A percentile compares a stretch with the other conserved stretches of the same genome.
Conservation (phyloP, 495 filamentous ascomycete genomes). For the Aspergillus egyptiacus region DNA sequence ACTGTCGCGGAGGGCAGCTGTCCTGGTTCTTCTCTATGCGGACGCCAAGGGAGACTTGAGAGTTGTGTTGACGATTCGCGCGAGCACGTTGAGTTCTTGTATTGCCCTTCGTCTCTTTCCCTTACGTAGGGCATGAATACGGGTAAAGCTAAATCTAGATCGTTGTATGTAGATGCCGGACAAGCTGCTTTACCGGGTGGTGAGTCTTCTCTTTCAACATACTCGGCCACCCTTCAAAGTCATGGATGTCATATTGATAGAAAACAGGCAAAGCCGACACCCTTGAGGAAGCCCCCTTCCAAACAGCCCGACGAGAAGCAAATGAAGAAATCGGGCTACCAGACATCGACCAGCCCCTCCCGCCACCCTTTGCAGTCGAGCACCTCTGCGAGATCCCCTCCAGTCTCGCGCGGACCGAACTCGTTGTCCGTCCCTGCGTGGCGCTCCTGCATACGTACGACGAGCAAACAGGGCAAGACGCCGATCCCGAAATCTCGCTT, state of each 20-base stretch:
- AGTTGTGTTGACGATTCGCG: constrained; percentile 82
- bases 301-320: constrained; percentile 82
- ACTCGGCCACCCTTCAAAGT: neutral
- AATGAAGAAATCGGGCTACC: constrained; percentile 88
- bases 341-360: constrained; percentile 54
- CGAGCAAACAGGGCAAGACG: constrained; percentile 27
- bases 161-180: constrained; percentile 46
- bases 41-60: constrained; percentile 69
- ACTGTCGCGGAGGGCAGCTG: constrained; percentile 68
- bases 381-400: constrained; percentile 78
- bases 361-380: constrained; percentile 68
- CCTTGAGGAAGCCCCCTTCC: constrained; percentile 48
- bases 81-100: constrained; percentile 63
- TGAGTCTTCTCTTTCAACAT: constrained; percentile 25
- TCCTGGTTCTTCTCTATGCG: constrained; percentile 78
- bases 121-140: too few relatives aligned
- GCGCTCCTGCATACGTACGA: constrained; percentile 66
- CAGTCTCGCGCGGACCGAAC: constrained; percentile 71
- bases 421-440: constrained; percentile 80
- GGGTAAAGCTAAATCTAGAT: neutral
- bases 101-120: constrained; percentile 16
- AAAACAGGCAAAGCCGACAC: constrained; percentile 45
- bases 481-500: constrained; percentile 60
- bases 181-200: constrained; percentile 87
- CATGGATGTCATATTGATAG: neutral